Base-by-base conservation (phyloP, 345 rosid genomes). In the Gossypium rotundifolium region DNA sequence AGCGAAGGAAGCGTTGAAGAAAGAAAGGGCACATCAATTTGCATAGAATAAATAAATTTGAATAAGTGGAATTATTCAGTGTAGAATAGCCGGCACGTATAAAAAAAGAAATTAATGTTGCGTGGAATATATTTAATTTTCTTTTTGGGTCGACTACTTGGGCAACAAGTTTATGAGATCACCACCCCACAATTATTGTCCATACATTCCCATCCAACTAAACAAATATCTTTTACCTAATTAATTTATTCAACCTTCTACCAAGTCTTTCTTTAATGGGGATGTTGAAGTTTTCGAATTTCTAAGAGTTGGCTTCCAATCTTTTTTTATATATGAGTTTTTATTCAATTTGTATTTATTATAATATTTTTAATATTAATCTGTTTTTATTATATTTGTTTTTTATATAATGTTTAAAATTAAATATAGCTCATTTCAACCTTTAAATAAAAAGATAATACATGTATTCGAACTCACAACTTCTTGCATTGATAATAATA, bases 391-490 rank as follows among this genome's bases (percentile, higher is more conserved):
- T 4, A 33, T 33, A 5, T 5, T 33, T 33, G 0, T 33, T 33
- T 33, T 33, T 33, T 5, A 33, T 33, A 33, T 5, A 5, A 33
- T 33, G 0, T 5, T 33, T 33, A 33, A 33, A 33, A 33, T 33
- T 33, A 33, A 0, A 4, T 1, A 1, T 1, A 33, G 1, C 6
- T 0, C 0, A 4, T 33, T 33, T 33, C 0, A 33, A 33, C 1
- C 0, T 5, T 33, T 33, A 33, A 33, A 4, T 33, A 5, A 5
- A 0, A 33, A 0, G 5, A 33, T 5, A 33, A 33, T 33, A 0
- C 7, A 33, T 5, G 0, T 5, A 33, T 0, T 33, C 1, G 0
- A 33, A 5, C 0, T 33, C 7, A 33, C 1, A 0, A 33, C 1
- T 5, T 33, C 0, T 0, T 5, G 0, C 0, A 5, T 0, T 33